Evolutionary conservation across 495 filamentous ascomycete genomes (phyloP).

Genomic region (Trichoderma orchidacearum): DNA sequence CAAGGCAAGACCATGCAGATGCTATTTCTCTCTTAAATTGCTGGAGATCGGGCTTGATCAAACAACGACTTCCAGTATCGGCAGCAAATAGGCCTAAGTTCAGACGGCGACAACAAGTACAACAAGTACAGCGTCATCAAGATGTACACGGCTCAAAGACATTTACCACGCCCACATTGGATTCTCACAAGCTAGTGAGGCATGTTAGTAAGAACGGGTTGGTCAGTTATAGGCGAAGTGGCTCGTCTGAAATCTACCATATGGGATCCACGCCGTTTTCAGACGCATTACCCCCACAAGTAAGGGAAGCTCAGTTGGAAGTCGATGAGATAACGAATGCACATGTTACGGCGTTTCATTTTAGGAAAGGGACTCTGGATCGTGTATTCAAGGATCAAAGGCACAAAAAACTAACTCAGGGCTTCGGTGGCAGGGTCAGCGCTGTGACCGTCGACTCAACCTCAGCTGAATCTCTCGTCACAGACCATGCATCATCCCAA

Average conservation of each 20-base stretch:
- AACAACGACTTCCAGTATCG: background rate
- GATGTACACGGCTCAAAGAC: background rate
- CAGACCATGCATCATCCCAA: slow-evolving; percentile 15
- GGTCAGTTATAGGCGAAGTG: background rate
- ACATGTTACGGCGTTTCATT: slow-evolving; percentile 15
- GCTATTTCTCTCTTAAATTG: slow-evolving; percentile 49
- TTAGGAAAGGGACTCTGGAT: slow-evolving; percentile 32
- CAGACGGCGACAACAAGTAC: background rate
- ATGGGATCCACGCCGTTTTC: too few species aligned
- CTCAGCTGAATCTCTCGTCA: background rate
- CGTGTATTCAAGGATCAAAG: slow-evolving; percentile 27
- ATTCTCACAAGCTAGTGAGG: background rate
- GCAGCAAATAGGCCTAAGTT: background rate
- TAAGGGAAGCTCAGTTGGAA: slow-evolving; percentile 36
- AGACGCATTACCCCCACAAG: slow-evolving; percentile 2
- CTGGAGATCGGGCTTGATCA: slow-evolving; percentile 64
- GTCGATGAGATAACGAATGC: slow-evolving; percentile 15
- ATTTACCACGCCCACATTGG: background rate
- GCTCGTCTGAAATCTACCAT: background rate
- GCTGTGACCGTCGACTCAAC: too few species aligned
- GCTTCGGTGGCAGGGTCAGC: background rate
- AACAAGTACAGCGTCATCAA: background rate
- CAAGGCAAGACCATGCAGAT: slow-evolving; percentile 60
- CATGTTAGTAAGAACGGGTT: background rate
- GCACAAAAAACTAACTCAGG: slow-evolving; percentile 10